Evolutionary conservation across 495 filamentous ascomycete genomes (phyloP), one percentile per base, ranked within the genome.

Genomic region (Penicillium riverlandense): DNA sequence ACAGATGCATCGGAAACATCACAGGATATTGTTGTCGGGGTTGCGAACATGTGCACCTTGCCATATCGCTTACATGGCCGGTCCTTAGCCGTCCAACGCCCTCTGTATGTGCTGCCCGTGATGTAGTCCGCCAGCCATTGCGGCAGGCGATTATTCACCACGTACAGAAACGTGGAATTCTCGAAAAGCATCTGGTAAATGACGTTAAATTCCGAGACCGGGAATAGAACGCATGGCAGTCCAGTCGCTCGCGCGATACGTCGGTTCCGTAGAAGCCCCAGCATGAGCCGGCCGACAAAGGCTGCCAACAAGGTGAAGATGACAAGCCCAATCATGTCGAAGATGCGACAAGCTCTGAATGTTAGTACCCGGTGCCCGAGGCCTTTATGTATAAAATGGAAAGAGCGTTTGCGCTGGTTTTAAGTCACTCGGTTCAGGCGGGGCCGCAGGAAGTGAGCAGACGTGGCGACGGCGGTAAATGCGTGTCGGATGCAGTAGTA

Each of bases 1-100:
- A 63, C 63, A 11, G 65, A 56, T 4, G 70, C 58, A 49, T 77
- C 64, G 11, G 47, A 47, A 9, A 78, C 45, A 38, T 63, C 63
- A 15, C 75, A 42, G 53, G 65, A 64, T 40, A 68, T 63, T 11
- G 52, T 54, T 1, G 49, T 47, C 2, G 76, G 71, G 0, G 63
- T 69, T n/a, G 72, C 70, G 6, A 72, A 14, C 28, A 70, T 50
- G 35, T 66, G 72, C 2, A 62, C 44, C 16, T 62, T 58, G 1
- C 73, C 74, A 40, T 69, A 53, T 44, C 71, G 57, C 30, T 58
- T 45, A 43, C 68, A 65, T 11, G 66, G 52, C 11, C 50, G 53
- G 40, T 62, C 54, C 41, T 69, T 64, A 30, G 67, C 66, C 33
- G 38, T 58, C 65, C 35, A 68, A 16, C 29, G 49, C 7, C 3